A percentile compares a stretch with the other conserved stretches of the same genome.
These are phyloP conservation scores for Penicillium desertorum DNA, from an alignment of 495 filamentous ascomycete genomes.

Conservation along the genomic window DNA sequence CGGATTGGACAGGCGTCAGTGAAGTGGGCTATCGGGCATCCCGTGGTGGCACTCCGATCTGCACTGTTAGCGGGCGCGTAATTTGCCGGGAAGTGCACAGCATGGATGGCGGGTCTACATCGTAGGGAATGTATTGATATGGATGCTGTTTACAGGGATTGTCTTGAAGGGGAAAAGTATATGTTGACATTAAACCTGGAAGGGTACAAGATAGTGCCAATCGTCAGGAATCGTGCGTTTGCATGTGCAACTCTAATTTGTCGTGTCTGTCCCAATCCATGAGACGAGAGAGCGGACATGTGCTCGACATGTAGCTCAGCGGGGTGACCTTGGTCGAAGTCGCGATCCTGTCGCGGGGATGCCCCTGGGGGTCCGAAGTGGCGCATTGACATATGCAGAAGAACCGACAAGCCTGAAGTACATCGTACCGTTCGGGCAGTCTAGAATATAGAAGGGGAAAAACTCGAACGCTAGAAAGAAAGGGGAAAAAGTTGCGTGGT, in stretches of 20 bases:
- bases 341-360: constrained; percentile 28
- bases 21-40: neutral
- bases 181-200: neutral
- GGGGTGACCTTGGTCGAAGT: constrained; percentile 12
- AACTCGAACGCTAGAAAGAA: neutral
- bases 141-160: neutral
- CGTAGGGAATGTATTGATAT: neutral
- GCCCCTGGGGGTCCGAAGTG: neutral
- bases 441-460: neutral
- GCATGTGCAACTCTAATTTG: neutral
- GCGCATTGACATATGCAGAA: neutral
- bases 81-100: neutral
- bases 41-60: neutral
- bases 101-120: neutral
- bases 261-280: neutral
- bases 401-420: neutral
- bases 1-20: neutral
- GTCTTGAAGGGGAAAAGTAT: neutral
- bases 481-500: neutral
- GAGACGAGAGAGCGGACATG: neutral
- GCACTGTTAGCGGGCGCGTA: neutral
- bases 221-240: neutral
- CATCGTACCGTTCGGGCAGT: neutral
- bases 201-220: neutral
- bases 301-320: neutral